Evolutionary conservation across 306 rosid genomes (phyloP).

Genomic region (Spatholobus suberectus): DNA sequence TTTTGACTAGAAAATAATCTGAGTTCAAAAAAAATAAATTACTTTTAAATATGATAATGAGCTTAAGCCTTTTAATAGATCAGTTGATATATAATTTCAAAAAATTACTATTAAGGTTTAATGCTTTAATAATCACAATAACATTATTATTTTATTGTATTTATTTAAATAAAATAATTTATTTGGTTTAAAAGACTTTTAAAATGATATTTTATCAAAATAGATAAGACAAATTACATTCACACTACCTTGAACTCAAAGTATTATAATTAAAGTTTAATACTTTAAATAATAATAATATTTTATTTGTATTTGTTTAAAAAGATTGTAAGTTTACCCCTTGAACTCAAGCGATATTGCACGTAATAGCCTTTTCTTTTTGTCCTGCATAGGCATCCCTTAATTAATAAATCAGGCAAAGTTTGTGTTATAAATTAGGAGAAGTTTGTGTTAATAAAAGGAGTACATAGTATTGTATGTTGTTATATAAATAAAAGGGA

Average conservation of each 20-base stretch:
- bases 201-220: neutral
- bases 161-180: too few relatives aligned
- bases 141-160: too few relatives aligned
- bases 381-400: too few relatives aligned
- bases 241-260: neutral
- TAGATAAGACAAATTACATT: neutral
- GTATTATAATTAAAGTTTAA: neutral
- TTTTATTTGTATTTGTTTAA: neutral
- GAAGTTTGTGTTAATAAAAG: neutral
- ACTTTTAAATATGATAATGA: too few relatives aligned
- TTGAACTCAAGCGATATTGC: neutral
- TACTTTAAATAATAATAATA: neutral
- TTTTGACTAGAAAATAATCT: too few relatives aligned
- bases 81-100: too few relatives aligned
- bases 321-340: too few relatives aligned
- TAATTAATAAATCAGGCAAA: too few relatives aligned
- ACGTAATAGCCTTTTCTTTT: neutral
- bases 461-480: neutral
- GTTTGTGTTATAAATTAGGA: neutral
- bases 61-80: neutral
- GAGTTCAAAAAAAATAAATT: too few relatives aligned
- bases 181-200: neutral
- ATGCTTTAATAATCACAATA: too few relatives aligned
- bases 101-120: neutral
- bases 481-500: neutral